A percentile compares a stretch with the other conserved stretches of the same genome.
Conservation (phyloP, 2,329 filamentous ascomycete genomes). For the Alternaria ethzedia region DNA sequence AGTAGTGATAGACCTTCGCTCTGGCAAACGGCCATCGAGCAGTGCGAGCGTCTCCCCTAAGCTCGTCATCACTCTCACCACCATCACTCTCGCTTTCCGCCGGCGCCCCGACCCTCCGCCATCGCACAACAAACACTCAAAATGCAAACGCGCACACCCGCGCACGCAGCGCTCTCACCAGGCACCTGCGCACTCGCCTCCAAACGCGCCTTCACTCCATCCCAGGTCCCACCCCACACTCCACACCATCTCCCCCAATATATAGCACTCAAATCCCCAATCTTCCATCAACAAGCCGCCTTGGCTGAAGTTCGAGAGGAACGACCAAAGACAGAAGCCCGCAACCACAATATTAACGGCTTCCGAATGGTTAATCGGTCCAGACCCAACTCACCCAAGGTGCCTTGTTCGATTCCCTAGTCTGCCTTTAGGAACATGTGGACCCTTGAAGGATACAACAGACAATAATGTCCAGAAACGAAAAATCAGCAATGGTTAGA, state of each 20-base stretch:
- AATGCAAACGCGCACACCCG: not conserved
- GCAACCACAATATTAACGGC: slow-evolving; percentile 1
- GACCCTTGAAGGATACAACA: slow-evolving; percentile 1
- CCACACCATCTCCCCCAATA: not conserved
- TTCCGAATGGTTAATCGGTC: not conserved
- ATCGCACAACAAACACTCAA: not conserved
- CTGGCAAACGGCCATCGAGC: not conserved
- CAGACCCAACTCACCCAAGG: slow-evolving; percentile 1
- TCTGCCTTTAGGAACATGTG: not conserved
- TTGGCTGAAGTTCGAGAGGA: slow-evolving; percentile 1
- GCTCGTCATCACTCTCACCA: not conserved
- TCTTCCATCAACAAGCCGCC: not conserved
- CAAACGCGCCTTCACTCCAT: not conserved
- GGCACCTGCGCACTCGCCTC: not conserved
- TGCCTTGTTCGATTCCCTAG: not conserved
- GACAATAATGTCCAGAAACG: not conserved
- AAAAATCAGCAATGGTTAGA: not conserved
- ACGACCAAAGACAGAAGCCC: not conserved
- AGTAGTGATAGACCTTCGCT: not conserved
- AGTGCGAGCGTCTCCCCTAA: not conserved
- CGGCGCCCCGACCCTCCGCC: not conserved
- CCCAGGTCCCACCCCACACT: not conserved
- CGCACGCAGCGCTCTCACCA: not conserved
- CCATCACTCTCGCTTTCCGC: not conserved
- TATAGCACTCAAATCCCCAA: not conserved